Conservation (phyloP, 1,139 yeast genomes). For the Lodderomyces parapsilosis region DNA sequence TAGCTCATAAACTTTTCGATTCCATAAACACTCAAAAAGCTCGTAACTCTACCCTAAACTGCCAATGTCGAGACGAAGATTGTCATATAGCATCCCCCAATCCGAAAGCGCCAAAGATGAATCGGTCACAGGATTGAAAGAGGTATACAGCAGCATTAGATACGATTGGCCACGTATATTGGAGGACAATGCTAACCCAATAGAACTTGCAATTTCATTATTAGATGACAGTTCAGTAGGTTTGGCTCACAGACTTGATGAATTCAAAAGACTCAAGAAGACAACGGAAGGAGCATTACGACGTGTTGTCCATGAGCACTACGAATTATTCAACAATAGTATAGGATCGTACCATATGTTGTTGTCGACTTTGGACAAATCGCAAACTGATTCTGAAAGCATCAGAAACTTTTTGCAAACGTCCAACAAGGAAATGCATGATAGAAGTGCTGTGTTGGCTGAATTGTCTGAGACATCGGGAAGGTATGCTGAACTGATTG, state of each 20-base stretch:
- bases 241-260: constrained; percentile 65
- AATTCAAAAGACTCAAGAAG: constrained; percentile 53
- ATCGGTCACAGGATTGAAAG: constrained; percentile 38
- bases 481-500: constrained; percentile 67
- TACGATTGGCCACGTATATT: constrained; percentile 49
- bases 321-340: constrained; percentile 80
- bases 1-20: neutral
- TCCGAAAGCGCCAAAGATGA: constrained; percentile 18
- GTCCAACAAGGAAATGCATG: constrained; percentile 53
- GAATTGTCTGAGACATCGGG: constrained; percentile 67
- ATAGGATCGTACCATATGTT: constrained; percentile 73
- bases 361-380: constrained; percentile 53
- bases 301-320: constrained; percentile 75
- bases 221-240: constrained; percentile 89
- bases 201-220: constrained; percentile 78
- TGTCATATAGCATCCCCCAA: constrained; percentile 13
- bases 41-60: neutral
- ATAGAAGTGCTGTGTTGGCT: constrained; percentile 53
- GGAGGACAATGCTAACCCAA: constrained; percentile 59
- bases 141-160: constrained; percentile 34
- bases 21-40: neutral
- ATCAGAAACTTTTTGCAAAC: constrained; percentile 52
- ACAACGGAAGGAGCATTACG: constrained; percentile 60
- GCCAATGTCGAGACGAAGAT: constrained; percentile 11
- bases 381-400: constrained; percentile 53